Conservation (phyloP, 2,329 filamentous ascomycete species). For the Stagonosporopsis tanaceti region DNA sequence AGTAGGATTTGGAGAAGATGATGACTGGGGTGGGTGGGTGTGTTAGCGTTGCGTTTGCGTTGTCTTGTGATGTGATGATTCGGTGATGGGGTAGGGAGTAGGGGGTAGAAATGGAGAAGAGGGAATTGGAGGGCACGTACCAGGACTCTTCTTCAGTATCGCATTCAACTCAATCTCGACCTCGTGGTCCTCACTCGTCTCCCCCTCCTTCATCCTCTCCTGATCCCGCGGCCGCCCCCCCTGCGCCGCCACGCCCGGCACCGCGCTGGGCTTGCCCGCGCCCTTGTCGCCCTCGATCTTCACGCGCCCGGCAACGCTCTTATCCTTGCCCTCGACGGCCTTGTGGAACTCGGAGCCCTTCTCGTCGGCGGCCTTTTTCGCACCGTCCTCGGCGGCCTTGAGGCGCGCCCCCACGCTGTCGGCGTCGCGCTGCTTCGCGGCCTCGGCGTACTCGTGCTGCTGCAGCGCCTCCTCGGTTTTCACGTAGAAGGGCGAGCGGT, state of each 20-base stretch:
- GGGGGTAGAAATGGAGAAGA: background rate
- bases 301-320: slow-evolving; percentile 63
- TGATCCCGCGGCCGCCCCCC: slow-evolving; percentile 54
- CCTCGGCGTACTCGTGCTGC: slow-evolving; percentile 46
- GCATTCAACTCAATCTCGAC: slow-evolving; percentile 75
- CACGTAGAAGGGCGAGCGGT: slow-evolving; percentile 64
- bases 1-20: slow-evolving; percentile 96
- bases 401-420: slow-evolving; percentile 67
- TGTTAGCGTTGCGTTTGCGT: too few relatives aligned
- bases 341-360: slow-evolving; percentile 63
- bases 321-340: slow-evolving; percentile 53
- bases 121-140: slow-evolving; percentile 56
- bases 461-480: slow-evolving; percentile 63
- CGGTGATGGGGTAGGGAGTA: too few relatives aligned
- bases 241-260: slow-evolving; percentile 54
- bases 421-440: slow-evolving; percentile 58
- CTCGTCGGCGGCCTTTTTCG: slow-evolving; percentile 72
- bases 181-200: slow-evolving; percentile 67
- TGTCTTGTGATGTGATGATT: too few relatives aligned
- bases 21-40: slow-evolving; percentile 67
- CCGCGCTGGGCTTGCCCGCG: slow-evolving; percentile 27
- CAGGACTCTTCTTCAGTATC: slow-evolving; percentile 84
- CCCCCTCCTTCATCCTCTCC: slow-evolving; percentile 52
- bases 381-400: slow-evolving; percentile 72
- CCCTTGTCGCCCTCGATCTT: slow-evolving; percentile 53